Percentiles rank a stretch among this genome's conserved stretches.
Evolutionary conservation across 2,329 filamentous ascomycete genomes (phyloP).

Genomic region (Elsinoe fawcettii): DNA sequence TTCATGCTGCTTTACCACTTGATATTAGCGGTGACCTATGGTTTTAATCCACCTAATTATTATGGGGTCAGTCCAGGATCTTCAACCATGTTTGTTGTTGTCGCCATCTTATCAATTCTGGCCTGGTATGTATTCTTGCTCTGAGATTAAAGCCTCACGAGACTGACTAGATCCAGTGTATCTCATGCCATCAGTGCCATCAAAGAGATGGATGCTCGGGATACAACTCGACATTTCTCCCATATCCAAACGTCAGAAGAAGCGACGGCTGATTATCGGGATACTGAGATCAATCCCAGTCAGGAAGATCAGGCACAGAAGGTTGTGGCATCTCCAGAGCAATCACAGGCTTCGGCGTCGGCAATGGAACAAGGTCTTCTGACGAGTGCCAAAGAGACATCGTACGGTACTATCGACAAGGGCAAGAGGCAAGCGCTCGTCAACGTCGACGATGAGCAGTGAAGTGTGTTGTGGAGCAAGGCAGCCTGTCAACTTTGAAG

Average conservation of each 20-base stretch:
- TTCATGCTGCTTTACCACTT: background rate
- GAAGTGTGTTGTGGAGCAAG: no score
- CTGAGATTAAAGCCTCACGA: no score
- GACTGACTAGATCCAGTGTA: background rate
- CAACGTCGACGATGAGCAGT: background rate
- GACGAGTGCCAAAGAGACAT: background rate
- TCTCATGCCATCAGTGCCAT: background rate
- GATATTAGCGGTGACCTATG: background rate
- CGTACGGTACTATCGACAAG: background rate
- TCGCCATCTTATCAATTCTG: background rate
- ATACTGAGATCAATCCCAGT: no score
- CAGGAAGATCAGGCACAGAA: background rate
- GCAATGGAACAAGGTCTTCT: background rate
- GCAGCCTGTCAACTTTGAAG: no score
- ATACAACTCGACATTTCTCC: no score
- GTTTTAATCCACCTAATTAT: background rate
- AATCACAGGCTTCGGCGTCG: background rate
- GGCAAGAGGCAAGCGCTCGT: background rate
- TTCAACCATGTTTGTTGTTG: background rate
- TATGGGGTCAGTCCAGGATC: background rate
- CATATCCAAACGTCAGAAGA: no score
- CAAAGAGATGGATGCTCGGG: background rate
- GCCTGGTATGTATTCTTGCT: background rate
- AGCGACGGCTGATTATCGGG: no score
- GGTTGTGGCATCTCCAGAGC: background rate